phyloP scores from a whole-genome alignment of 2,329 filamentous ascomycete species.

The Amesomyces nigricolor region DNA sequence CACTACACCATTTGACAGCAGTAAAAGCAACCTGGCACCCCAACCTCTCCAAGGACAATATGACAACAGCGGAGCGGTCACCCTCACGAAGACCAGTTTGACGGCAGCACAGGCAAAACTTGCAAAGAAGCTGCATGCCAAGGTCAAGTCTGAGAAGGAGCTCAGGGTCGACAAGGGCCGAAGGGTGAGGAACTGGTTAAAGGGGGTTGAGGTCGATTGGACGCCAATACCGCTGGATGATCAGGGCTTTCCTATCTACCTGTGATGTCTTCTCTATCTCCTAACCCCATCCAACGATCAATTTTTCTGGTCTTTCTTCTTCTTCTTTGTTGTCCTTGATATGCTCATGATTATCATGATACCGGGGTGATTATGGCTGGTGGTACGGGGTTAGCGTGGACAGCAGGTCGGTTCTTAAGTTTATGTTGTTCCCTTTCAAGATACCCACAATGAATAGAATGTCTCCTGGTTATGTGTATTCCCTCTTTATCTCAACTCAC shows the following conservation, averaged over 20 bases:
- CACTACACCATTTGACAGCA: not conserved
- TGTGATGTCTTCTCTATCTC: slow-evolving; percentile 6
- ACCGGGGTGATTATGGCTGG: no score
- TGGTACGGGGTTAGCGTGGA: no score
- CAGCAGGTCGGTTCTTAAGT: no score
- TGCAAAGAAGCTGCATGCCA: slow-evolving; percentile 18
- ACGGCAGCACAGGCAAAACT: slow-evolving; percentile 9
- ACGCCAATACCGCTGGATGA: slow-evolving; percentile 12
- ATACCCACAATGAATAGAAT: no score
- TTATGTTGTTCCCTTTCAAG: no score
- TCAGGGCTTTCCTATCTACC: slow-evolving; percentile 20
- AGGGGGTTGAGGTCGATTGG: slow-evolving; percentile 16
- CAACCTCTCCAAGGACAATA: not conserved
- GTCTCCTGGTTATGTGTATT: no score
- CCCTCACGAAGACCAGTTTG: not conserved
- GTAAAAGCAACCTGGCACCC: no score
- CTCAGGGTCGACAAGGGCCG: slow-evolving; percentile 19
- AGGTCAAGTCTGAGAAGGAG: slow-evolving; percentile 23
- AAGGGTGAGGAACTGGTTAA: slow-evolving; percentile 21
- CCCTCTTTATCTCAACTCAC: no score
- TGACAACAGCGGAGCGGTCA: not conserved
- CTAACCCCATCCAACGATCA: not conserved
- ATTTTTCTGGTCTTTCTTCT: not conserved
- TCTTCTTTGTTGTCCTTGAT: not conserved
- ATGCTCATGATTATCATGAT: not conserved